Percentiles rank a stretch among this genome's conserved stretches.
These are phyloP conservation scores for Lolium rigidum DNA, from an alignment of 176 grass and related monocot genomes.

Conservation along the genomic window DNA sequence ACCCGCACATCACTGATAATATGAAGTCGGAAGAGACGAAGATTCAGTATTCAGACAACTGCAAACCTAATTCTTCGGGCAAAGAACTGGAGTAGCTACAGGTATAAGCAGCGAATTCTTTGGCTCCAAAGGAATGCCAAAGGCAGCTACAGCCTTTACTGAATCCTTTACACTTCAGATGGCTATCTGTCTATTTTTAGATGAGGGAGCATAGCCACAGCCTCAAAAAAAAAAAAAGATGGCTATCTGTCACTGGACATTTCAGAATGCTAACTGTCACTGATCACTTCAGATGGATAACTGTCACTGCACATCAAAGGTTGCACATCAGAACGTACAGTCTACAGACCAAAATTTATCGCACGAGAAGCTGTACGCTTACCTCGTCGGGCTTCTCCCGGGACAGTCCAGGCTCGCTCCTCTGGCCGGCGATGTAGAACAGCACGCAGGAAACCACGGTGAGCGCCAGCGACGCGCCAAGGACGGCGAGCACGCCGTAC, in stretches of 20 bases:
- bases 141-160: background rate
- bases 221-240: too few relatives aligned
- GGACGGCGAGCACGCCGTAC: conserved; percentile 20
- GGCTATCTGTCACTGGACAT: too few relatives aligned
- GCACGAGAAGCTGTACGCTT: background rate
- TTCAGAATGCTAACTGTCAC: too few relatives aligned
- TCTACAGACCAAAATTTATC: background rate
- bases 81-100: background rate
- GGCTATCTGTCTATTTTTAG: too few relatives aligned
- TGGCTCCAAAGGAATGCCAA: background rate
- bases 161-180: background rate
- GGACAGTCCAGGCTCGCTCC: background rate
- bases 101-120: background rate
- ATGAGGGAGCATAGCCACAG: too few relatives aligned
- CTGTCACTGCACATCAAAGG: background rate
- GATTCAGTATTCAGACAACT: background rate
- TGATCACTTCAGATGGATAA: background rate
- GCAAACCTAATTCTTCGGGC: too few relatives aligned
- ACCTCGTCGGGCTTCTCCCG: conserved; percentile 18
- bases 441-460: conserved; percentile 27
- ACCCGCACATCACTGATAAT: background rate
- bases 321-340: background rate
- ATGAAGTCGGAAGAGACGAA: background rate
- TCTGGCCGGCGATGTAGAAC: conserved; percentile 32
- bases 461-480: conserved; percentile 34